These are phyloP conservation scores for Pyrus hybrid DNA, from an alignment of 331 rosid species.

Conservation along the genomic window DNA sequence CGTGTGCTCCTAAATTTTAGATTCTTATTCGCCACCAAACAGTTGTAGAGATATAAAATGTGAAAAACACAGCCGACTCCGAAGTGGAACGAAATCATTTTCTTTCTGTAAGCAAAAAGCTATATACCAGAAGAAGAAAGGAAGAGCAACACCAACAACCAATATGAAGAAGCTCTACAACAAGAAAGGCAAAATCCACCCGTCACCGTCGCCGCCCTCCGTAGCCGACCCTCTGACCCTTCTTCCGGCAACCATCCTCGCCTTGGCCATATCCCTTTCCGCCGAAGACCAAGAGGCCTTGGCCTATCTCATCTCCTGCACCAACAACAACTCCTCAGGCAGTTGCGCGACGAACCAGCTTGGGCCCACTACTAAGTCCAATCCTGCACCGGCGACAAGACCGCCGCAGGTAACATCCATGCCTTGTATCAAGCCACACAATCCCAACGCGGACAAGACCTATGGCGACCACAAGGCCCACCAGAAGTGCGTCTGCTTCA, in stretches of 20 bases:
- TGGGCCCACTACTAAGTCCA: background rate
- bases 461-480: background rate
- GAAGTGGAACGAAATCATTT: background rate
- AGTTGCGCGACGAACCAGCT: background rate
- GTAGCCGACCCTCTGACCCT: slow-evolving; percentile 7
- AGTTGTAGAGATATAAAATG: background rate
- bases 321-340: slow-evolving; percentile 5
- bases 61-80: background rate
- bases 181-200: slow-evolving; percentile 29
- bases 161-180: slow-evolving; percentile 29
- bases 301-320: slow-evolving; percentile 27
- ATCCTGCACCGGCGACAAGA: background rate
- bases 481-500: slow-evolving; percentile 28
- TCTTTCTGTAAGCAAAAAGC: background rate
- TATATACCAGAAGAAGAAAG: background rate
- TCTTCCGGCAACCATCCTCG: slow-evolving; percentile 16
- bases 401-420: background rate
- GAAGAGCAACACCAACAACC: background rate
- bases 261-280: slow-evolving; percentile 13
- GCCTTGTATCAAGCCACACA: background rate
- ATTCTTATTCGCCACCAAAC: background rate
- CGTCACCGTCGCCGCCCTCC: slow-evolving; percentile 15
- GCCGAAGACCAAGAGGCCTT: slow-evolving; percentile 21
- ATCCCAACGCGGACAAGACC: background rate
- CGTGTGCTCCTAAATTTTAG: background rate